Conservation (phyloP, 2,329 filamentous ascomycete genomes). For the Ascochyta viciae-villosae region DNA sequence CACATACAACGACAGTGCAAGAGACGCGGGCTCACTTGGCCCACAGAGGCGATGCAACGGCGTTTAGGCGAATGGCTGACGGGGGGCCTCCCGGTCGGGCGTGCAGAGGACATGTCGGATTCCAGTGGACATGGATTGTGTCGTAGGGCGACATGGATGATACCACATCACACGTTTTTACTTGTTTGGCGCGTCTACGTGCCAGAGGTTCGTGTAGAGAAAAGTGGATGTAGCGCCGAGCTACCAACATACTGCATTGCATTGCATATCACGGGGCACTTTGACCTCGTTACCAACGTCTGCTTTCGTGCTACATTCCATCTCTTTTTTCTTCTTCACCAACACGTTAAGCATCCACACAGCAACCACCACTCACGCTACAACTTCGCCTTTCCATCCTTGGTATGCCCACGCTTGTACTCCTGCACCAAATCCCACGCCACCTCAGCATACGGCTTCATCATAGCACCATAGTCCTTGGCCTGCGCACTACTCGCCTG, state of each 20-base stretch:
- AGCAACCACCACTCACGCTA: slow-evolving; percentile 22
- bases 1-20: neutral
- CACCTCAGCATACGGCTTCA: slow-evolving; percentile 75
- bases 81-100: slow-evolving; percentile 22
- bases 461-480: slow-evolving; percentile 71
- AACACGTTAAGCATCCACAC: neutral
- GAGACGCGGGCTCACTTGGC: too few relatives aligned
- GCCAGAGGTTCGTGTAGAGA: slow-evolving; percentile 19
- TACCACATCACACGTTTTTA: slow-evolving; percentile 29
- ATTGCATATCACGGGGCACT: neutral
- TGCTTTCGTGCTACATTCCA: neutral
- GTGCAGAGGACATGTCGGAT: slow-evolving; percentile 4
- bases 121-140: slow-evolving; percentile 30
- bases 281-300: neutral
- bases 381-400: slow-evolving; percentile 45
- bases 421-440: slow-evolving; percentile 76
- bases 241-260: slow-evolving; percentile 4
- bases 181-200: slow-evolving; percentile 14
- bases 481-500: slow-evolving; percentile 92
- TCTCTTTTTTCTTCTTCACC: too few relatives aligned
- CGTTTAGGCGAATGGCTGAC: slow-evolving; percentile 24
- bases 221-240: slow-evolving; percentile 15
- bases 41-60: slow-evolving; percentile 19
- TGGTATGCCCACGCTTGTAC: slow-evolving; percentile 48
- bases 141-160: slow-evolving; percentile 32